Evolutionary conservation across 83 land plant species (phyloP), one percentile per base, ranked within the genome.

Genomic region (Picea abies): DNA sequence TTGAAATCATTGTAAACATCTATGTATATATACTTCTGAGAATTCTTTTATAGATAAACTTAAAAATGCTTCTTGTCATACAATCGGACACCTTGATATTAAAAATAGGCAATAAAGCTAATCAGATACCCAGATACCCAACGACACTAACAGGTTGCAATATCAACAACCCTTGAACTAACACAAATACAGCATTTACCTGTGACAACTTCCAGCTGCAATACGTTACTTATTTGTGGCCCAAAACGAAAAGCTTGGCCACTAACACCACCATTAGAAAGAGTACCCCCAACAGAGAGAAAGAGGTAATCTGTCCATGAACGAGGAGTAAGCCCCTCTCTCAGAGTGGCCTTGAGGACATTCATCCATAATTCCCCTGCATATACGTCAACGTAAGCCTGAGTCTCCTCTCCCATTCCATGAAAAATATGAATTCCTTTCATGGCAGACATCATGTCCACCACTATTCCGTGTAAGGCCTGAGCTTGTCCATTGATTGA

Each of bases 351-450:
- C 66, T 76, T 82, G 32, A 95, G 81, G n/a, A 95, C 91, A 41
- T 95, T 96, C 44, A 88, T 86, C 97, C 97, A 95, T 82, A 95
- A n/a, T n/a, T n/a, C n/a, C n/a, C n/a, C n/a, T n/a, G n/a, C n/a
- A n/a, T n/a, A n/a, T n/a, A n/a, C n/a, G n/a, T n/a, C n/a, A n/a
- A n/a, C n/a, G n/a, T n/a, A n/a, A n/a, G n/a, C n/a, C n/a, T n/a
- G n/a, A n/a, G n/a, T n/a, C n/a, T n/a, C n/a, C n/a, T n/a, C n/a
- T n/a, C n/a, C n/a, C n/a, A n/a, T n/a, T n/a, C n/a, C n/a, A n/a
- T n/a, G n/a, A n/a, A n/a, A n/a, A n/a, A n/a, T n/a, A n/a, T n/a
- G n/a, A n/a, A n/a, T n/a, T n/a, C n/a, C n/a, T n/a, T n/a, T n/a
- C n/a, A n/a, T n/a, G n/a, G n/a, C n/a, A n/a, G n/a, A n/a, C n/a